phyloP scores from a whole-genome alignment of 2,329 filamentous ascomycete genomes.

The Fusarium pseudoanthophilum region DNA sequence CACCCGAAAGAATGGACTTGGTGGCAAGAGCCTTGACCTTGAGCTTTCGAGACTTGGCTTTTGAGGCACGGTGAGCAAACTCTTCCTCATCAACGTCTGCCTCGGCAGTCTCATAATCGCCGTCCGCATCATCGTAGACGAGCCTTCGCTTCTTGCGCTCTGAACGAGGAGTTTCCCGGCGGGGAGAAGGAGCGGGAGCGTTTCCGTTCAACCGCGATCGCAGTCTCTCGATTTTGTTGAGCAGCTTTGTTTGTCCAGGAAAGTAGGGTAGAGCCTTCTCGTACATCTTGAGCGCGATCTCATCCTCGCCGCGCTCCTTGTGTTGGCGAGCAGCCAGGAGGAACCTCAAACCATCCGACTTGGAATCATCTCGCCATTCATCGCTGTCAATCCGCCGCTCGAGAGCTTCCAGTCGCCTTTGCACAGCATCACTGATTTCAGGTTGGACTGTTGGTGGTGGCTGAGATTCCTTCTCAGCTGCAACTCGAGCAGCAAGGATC shows the following conservation, averaged over 20 bases:
- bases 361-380: conserved; percentile 71
- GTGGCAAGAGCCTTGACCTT: conserved; percentile 46
- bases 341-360: conserved; percentile 84
- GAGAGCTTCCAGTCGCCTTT: conserved; percentile 82
- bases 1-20: conserved; percentile 44
- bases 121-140: conserved; percentile 50
- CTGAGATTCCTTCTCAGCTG: conserved; percentile 56
- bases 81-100: conserved; percentile 55
- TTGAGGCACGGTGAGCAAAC: conserved; percentile 42
- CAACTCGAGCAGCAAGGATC: conserved; percentile 79
- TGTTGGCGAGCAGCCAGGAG: conserved; percentile 93
- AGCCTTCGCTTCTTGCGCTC: conserved; percentile 47
- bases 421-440: conserved; percentile 79
- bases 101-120: conserved; percentile 54
- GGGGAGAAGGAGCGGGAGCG: conserved; percentile 23
- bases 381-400: conserved; percentile 83
- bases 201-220: conserved; percentile 60
- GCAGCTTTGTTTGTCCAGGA: conserved; percentile 81
- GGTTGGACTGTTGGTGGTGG: conserved; percentile 50
- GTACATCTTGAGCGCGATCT: conserved; percentile 84
- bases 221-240: conserved; percentile 75
- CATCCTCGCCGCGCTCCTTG: conserved; percentile 83
- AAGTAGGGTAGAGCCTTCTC: conserved; percentile 87
- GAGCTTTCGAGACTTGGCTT: conserved; percentile 46
- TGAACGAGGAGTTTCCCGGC: conserved; percentile 38